Percentiles rank a stretch among this genome's conserved stretches.
Evolutionary conservation across 306 rosid genomes (phyloP).

Genomic region (Fagus sylvatica): DNA sequence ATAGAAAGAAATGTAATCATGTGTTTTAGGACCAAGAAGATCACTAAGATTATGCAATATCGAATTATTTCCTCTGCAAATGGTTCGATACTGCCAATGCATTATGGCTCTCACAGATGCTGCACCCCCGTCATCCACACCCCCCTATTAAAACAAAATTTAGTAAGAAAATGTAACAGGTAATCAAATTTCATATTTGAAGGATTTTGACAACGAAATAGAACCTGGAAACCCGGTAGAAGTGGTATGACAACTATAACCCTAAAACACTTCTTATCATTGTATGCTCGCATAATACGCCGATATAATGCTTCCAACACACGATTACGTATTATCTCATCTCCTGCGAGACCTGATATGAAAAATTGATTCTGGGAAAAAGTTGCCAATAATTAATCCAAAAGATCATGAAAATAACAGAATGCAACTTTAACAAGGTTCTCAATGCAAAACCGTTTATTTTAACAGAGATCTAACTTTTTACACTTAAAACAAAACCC

Average conservation of each 20-base stretch:
- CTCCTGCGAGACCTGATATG: slow-evolving; percentile 94
- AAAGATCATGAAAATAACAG: slow-evolving; percentile 34
- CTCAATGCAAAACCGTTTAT: not conserved
- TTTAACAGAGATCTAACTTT: too few relatives aligned
- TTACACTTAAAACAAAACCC: too few relatives aligned
- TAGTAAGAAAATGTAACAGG: slow-evolving; percentile 26
- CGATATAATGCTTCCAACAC: slow-evolving; percentile 80
- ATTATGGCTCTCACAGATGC: slow-evolving; percentile 99
- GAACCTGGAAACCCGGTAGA: slow-evolving; percentile 96
- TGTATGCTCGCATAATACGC: slow-evolving; percentile 80
- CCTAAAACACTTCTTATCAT: slow-evolving; percentile 79
- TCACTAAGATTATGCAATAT: slow-evolving; percentile 74
- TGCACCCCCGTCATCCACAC: slow-evolving; percentile 96
- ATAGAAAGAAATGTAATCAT: slow-evolving; percentile 89
- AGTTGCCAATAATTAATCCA: slow-evolving; percentile 31
- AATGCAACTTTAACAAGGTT: slow-evolving; percentile 4
- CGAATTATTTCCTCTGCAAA: slow-evolving; percentile 82
- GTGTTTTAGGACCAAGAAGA: slow-evolving; percentile 69
- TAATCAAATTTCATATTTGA: slow-evolving; percentile 18
- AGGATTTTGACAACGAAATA: slow-evolving; percentile 24
- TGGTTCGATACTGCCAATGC: slow-evolving; percentile 99
- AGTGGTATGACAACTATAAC: slow-evolving; percentile 93
- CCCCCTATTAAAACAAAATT: slow-evolving; percentile 65
- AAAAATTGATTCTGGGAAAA: slow-evolving; percentile 93
- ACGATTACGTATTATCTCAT: slow-evolving; percentile 83